A percentile compares a stretch with the other conserved stretches of the same genome.
These are phyloP conservation scores for Ettlia oleoabundans DNA, from an alignment of 139 green algal species.

Conservation along the genomic window DNA sequence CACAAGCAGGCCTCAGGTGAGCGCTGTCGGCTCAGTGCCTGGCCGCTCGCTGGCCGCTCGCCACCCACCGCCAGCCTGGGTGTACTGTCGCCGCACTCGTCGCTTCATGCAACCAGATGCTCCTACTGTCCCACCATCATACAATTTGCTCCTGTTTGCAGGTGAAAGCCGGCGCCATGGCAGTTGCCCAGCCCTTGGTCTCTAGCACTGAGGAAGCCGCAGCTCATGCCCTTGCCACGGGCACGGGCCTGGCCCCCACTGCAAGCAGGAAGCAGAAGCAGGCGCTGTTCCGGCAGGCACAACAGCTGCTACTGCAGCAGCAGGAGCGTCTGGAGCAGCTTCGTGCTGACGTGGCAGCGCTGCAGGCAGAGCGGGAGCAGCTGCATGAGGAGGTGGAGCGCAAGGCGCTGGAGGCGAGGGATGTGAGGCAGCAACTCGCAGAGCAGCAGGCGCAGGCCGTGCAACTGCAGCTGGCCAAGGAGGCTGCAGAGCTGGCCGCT, in stretches of 20 bases:
- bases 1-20: neutral
- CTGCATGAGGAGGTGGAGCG: neutral
- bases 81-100: too few species aligned
- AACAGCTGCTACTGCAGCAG: slow-evolving; percentile 4
- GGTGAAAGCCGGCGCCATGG: neutral
- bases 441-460: neutral
- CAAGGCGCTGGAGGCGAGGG: neutral
- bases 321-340: slow-evolving; percentile 5
- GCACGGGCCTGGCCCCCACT: neutral
- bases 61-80: too few species aligned
- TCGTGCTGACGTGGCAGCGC: neutral
- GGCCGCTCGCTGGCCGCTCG: too few species aligned
- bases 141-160: neutral
- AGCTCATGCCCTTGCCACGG: neutral
- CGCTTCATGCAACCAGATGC: too few species aligned
- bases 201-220: too few species aligned
- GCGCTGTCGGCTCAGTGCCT: too few species aligned
- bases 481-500: neutral
- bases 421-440: slow-evolving; percentile 9
- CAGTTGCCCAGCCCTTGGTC: neutral
- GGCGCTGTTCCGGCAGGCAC: neutral
- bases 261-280: neutral
- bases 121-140: too few species aligned
- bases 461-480: slow-evolving; percentile 3
- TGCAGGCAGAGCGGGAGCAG: neutral